phyloP scores from a whole-genome alignment of 1,139 yeast species.

The Scheffersomyces parashehatae region DNA sequence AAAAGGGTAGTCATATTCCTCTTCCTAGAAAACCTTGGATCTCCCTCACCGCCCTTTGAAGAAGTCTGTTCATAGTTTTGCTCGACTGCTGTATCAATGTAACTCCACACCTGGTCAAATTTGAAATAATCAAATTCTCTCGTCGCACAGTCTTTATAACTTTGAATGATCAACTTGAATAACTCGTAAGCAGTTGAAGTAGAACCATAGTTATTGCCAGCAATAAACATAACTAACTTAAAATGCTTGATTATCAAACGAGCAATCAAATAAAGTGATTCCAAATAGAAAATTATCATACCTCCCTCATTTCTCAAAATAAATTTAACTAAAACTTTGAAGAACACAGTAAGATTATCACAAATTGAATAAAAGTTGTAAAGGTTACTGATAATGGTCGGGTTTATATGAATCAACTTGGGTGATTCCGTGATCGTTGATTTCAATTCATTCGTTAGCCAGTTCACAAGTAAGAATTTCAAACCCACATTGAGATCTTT shows the following conservation, averaged over 20 bases:
- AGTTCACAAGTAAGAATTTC: slow-evolving; percentile 43
- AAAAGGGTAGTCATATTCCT: not conserved
- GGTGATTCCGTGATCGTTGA: slow-evolving; percentile 30
- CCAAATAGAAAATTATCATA: slow-evolving; percentile 42
- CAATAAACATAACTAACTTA: slow-evolving; percentile 37
- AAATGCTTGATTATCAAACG: slow-evolving; percentile 37
- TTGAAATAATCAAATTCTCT: slow-evolving; percentile 36
- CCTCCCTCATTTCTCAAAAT: slow-evolving; percentile 44
- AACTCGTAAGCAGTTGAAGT: slow-evolving; percentile 35
- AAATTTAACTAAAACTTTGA: slow-evolving; percentile 38
- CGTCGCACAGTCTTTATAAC: slow-evolving; percentile 35
- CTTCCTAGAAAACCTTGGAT: slow-evolving; percentile 2
- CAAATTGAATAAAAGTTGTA: slow-evolving; percentile 35
- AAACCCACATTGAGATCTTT: slow-evolving; percentile 38
- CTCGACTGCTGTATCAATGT: slow-evolving; percentile 34
- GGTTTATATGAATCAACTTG: slow-evolving; percentile 39
- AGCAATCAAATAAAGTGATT: slow-evolving; percentile 39
- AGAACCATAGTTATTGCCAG: slow-evolving; percentile 23
- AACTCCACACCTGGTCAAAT: slow-evolving; percentile 38
- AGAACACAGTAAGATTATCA: slow-evolving; percentile 43
- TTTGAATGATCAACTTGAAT: slow-evolving; percentile 33
- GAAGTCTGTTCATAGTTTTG: slow-evolving; percentile 8
- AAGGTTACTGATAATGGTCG: slow-evolving; percentile 31
- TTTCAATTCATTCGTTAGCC: slow-evolving; percentile 44
- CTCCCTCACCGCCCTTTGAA: not conserved